Evolutionary conservation across 495 filamentous ascomycete species (phyloP).

Genomic region (Hyaloscypha variabilis): DNA sequence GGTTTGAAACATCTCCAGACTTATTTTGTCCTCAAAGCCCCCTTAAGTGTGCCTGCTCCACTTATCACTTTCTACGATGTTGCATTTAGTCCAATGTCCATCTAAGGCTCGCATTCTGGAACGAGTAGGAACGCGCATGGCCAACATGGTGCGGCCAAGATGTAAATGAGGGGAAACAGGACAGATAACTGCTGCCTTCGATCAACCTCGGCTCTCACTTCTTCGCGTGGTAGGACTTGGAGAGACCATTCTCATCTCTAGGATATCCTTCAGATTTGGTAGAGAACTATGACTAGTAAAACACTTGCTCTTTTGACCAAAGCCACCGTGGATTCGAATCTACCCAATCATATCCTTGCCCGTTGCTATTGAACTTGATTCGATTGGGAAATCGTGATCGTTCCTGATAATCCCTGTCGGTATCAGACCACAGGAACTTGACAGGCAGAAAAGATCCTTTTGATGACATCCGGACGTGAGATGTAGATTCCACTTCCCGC

Average conservation of each 20-base stretch:
- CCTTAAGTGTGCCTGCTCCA: background rate
- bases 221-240: background rate
- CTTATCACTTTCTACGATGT: background rate
- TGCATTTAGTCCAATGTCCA: background rate
- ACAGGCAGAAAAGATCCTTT: background rate
- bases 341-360: background rate
- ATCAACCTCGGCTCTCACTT: background rate
- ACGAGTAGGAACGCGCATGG: background rate
- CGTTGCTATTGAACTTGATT: background rate
- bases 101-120: background rate
- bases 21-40: background rate
- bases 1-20: background rate
- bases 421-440: background rate
- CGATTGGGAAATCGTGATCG: background rate
- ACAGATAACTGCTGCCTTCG: background rate
- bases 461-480: background rate
- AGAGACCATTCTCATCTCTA: no score
- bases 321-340: background rate
- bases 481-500: no score
- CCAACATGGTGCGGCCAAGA: no score
- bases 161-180: background rate
- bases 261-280: no score
- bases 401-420: background rate
- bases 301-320: no score
- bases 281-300: no score